Evolutionary conservation across 108 stramenopile genomes (phyloP).

Genomic region (Hondaea fermentalgiana): DNA sequence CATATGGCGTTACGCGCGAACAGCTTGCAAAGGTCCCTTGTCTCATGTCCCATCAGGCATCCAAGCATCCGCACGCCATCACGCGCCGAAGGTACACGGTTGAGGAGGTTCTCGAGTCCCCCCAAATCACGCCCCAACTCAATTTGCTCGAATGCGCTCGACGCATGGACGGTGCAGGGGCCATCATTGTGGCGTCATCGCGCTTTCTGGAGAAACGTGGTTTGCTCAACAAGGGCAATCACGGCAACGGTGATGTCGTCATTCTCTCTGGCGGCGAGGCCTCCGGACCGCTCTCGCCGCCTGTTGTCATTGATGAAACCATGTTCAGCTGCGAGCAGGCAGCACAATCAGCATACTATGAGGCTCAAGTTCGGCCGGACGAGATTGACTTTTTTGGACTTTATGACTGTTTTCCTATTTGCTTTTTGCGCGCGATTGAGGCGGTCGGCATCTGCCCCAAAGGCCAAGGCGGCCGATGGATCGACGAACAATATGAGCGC

Average conservation of each 20-base stretch:
- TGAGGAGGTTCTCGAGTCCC: slow-evolving; percentile 21
- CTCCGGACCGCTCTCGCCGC: slow-evolving; percentile 41
- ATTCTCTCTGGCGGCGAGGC: slow-evolving; percentile 38
- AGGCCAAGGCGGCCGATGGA: slow-evolving; percentile 27
- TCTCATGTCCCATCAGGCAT: slow-evolving; percentile 36
- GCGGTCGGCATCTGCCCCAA: slow-evolving; percentile 25
- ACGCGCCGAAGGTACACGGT: slow-evolving; percentile 13
- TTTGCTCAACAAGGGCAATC: slow-evolving; percentile 7
- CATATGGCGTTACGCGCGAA: slow-evolving; percentile 35
- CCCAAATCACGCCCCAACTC: slow-evolving; percentile 26
- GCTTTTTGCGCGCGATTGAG: slow-evolving; percentile 42
- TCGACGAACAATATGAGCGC: slow-evolving; percentile 33
- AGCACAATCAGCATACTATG: slow-evolving; percentile 26
- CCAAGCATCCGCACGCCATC: slow-evolving; percentile 32
- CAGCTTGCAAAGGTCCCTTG: slow-evolving; percentile 37
- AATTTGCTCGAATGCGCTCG: slow-evolving; percentile 41
- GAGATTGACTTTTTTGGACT: slow-evolving; percentile 47
- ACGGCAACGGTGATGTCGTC: not conserved
- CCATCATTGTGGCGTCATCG: slow-evolving; percentile 35
- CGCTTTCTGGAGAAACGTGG: slow-evolving; percentile 20
- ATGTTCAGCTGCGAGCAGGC: slow-evolving; percentile 37
- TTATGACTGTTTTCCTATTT: slow-evolving; percentile 52
- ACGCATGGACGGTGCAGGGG: slow-evolving; percentile 41
- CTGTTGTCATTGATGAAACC: slow-evolving; percentile 27
- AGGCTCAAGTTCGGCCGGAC: slow-evolving; percentile 21